Base-by-base conservation (phyloP, 1,284 basidiomycete species). In the Meira nashicola region DNA sequence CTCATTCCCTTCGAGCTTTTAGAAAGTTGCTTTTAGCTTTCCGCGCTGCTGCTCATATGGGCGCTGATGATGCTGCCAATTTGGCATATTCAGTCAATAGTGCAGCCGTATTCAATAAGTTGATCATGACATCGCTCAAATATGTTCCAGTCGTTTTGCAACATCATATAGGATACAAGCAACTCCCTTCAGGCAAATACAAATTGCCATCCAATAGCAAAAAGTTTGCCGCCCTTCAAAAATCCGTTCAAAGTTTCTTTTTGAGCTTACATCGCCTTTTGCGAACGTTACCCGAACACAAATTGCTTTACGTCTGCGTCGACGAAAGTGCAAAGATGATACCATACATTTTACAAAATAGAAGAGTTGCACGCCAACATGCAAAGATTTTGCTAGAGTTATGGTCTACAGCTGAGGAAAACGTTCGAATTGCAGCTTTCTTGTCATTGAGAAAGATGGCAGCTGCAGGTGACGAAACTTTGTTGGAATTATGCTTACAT, bases 111-210 rank as follows among this genome's bases (percentile, higher is more conserved):
- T 98, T 94, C 82, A 89, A 89, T 82, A 95, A 95, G 80, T 83
- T 98, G 19, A 83, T 98, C 38, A 84, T 86, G 12, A 95, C 93
- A 1, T 82, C 92, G 0, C 82, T 99, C 54, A 87, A 87, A 76
- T 98, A 91, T 80, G 92, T 92, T 0, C 94, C 94, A 0, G 84
- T 97, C 39, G 85, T 97, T 1, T 83, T 98, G 11, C 83, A 85
- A 58, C 87, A 93, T 72, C 92, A 96, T 74, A 83, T 89, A 41
- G 93, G 94, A 0, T 90, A 86, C 81, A 93, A 92, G 80, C 86
- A 66, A 48, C 41, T 53, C 7, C 21, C 55, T 15, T 17, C 15
- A 9, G 60, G 62, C 49, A 65, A 67, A 55, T 65, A 69, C 67
- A 71, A 85, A 2, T 83, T 90, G 11, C 71, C 73, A 7, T 71